Evolutionary conservation across 257 asterid species (phyloP).

Genomic region (Solanum bukasovii): DNA sequence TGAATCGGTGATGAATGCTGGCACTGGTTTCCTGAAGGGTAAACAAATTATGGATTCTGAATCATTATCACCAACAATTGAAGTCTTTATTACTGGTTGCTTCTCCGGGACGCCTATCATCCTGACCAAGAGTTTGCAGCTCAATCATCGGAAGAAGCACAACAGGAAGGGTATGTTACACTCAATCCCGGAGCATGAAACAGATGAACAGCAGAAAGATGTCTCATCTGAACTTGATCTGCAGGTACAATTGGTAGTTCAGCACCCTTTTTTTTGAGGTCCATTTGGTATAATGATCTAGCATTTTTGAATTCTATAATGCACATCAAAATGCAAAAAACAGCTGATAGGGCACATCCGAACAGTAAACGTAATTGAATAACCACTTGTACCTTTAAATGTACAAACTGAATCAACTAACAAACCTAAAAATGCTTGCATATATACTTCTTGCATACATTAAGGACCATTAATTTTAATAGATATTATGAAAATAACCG

Average conservation of each 20-base stretch:
- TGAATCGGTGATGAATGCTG: slow-evolving; percentile 41
- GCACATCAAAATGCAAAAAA: neutral
- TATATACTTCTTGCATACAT: neutral
- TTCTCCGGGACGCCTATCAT: slow-evolving; percentile 67
- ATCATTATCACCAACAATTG: slow-evolving; percentile 45
- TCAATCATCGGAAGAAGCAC: slow-evolving; percentile 51
- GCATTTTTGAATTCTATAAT: neutral
- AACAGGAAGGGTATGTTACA: slow-evolving; percentile 41
- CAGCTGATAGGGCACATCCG: neutral
- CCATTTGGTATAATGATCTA: neutral
- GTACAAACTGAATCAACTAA: neutral
- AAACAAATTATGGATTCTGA: slow-evolving; percentile 46
- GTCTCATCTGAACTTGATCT: slow-evolving; percentile 40
- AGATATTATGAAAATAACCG: neutral
- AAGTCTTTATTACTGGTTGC: slow-evolving; percentile 82
- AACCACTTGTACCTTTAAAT: neutral
- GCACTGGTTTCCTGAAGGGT: slow-evolving; percentile 61
- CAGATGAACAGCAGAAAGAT: slow-evolving; percentile 26
- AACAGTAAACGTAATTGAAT: neutral
- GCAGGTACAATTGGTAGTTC: slow-evolving; percentile 38
- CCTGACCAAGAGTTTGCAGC: slow-evolving; percentile 64
- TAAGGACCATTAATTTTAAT: neutral
- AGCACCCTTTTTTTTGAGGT: neutral
- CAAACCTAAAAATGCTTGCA: neutral
- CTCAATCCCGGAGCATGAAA: slow-evolving; percentile 61